Base-by-base conservation (phyloP, 1,284 basidiomycete genomes). In the Athelia psychrophila region DNA sequence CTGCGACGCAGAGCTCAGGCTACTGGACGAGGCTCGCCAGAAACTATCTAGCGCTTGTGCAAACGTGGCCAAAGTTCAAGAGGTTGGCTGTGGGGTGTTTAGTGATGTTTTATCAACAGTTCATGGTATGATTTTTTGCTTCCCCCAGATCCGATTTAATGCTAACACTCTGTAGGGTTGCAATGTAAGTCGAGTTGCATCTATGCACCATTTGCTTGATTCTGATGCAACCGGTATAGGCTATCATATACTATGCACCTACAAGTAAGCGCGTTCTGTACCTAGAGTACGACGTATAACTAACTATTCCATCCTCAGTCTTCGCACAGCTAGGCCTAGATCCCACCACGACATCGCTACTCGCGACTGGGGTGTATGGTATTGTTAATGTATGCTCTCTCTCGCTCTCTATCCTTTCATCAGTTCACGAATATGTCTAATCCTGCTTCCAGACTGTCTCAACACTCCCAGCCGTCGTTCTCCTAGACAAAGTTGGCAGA, bases 351-450 rank as follows among this genome's bases (percentile, higher is more conserved):
- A 78, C 74, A 33, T 80, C 78, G 0, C 75, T 91, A 1, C 76
- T 93, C 30, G 88, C 90, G 1, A 93, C 91, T 10, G 91, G 91
- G 48, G 83, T 93, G 12, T 91, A 92, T 52, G 91, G 91, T 46
- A 82, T 93, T 60, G 86, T 81, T 42, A 42, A 70, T 23, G 65
- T 67, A 12, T 10, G 22, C n/a, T n/a, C 9, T n/a, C 19, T 10
- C 19, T 19, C 25, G 23, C 19, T 10, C 19, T 6, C 12, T 19
- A 20, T 16, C 32, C 36, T 10, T 33, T 16, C 2, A n/a, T 24
- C 16, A 25, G 20, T 44, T 32, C 19, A 27, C 8, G 24, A 33
- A 36, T 48, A 30, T n/a, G 9, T 45, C 25, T 25, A 49, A n/a
- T n/a, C n/a, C n/a, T n/a, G n/a, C n/a, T n/a, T n/a, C n/a, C n/a